Percentiles rank a stretch among this genome's conserved stretches.
These are phyloP conservation scores for Penicillium salamii DNA, from an alignment of 495 filamentous ascomycete species.

Conservation along the genomic window DNA sequence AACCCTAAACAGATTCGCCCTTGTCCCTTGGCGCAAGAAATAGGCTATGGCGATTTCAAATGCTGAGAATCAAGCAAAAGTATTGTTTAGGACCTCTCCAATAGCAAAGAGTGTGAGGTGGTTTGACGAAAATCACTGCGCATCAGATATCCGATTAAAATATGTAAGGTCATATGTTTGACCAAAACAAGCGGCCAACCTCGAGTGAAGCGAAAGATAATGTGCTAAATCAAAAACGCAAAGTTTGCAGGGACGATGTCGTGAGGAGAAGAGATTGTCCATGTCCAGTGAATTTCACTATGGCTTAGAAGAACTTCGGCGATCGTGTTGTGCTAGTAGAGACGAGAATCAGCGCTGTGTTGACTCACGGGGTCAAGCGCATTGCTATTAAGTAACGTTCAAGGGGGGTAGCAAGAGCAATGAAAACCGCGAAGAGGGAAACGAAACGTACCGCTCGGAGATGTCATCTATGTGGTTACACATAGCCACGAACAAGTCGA, in stretches of 20 bases:
- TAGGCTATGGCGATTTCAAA: no score
- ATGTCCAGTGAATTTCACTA: slow-evolving; percentile 10
- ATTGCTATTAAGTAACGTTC: no score
- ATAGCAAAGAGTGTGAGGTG: slow-evolving; percentile 17
- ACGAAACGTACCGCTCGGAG: slow-evolving; percentile 51
- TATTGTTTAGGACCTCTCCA: background rate
- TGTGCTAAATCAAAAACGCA: slow-evolving; percentile 25
- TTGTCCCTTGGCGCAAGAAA: no score
- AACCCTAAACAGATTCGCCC: no score
- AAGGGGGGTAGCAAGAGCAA: slow-evolving; percentile 2
- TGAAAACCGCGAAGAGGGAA: background rate
- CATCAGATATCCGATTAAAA: slow-evolving; percentile 28
- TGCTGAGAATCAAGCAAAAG: background rate
- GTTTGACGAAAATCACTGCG: slow-evolving; percentile 20
- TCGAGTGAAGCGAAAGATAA: slow-evolving; percentile 40
- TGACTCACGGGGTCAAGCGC: background rate
- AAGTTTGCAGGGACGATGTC: slow-evolving; percentile 16
- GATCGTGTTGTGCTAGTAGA: slow-evolving; percentile 35
- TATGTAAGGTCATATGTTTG: slow-evolving; percentile 25
- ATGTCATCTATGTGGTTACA: slow-evolving; percentile 95
- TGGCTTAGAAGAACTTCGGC: slow-evolving; percentile 38
- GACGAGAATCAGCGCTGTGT: slow-evolving; percentile 15
- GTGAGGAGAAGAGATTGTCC: slow-evolving; percentile 29
- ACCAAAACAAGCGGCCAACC: slow-evolving; percentile 44
- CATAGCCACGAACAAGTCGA: slow-evolving; percentile 91